Conservation (phyloP, 2,329 filamentous ascomycete species). For the Botrytis hyacinthi region DNA sequence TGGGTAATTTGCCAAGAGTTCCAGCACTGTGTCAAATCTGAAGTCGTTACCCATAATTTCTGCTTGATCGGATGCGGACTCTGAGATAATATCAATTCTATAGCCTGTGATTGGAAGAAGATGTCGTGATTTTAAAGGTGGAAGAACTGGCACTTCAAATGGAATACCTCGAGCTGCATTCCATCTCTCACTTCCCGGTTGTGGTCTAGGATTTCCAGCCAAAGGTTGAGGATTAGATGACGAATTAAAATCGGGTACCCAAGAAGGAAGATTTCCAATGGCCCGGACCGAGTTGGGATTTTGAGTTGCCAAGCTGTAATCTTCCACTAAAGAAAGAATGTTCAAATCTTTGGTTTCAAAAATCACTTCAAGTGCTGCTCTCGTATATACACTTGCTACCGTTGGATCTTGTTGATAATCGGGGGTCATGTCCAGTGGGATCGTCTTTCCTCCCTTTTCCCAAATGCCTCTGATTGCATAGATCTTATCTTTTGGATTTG, state of each 20-base stretch:
- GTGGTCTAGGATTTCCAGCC: conserved; percentile 21
- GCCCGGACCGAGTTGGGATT: conserved; percentile 2
- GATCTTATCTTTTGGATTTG: conserved; percentile 22
- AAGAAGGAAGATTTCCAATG: conserved; percentile 21
- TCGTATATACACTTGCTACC: conserved; percentile 20
- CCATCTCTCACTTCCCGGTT: conserved; percentile 16
- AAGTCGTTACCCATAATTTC: conserved; percentile 20
- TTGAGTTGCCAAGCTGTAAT: conserved; percentile 5
- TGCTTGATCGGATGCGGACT: not conserved
- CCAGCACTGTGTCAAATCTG: conserved; percentile 2
- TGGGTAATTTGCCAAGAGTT: not conserved
- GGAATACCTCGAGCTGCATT: conserved; percentile 18
- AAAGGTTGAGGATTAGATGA: conserved; percentile 19
- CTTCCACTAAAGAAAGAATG: conserved; percentile 26
- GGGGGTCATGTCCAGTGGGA: conserved; percentile 10
- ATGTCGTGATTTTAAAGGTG: not conserved
- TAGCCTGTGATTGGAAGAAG: conserved; percentile 11
- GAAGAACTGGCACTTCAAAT: conserved; percentile 12
- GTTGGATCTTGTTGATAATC: conserved; percentile 5
- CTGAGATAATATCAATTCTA: conserved; percentile 7
- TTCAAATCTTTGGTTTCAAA: conserved; percentile 24
- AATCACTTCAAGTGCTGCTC: conserved; percentile 18
- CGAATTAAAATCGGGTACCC: conserved; percentile 26
- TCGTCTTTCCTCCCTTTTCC: conserved; percentile 15
- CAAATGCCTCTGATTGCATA: conserved; percentile 24